Percentiles rank a stretch among this genome's conserved stretches.
phyloP scores from a whole-genome alignment of 495 filamentous ascomycete genomes.

The Penicillium chermesinum region DNA sequence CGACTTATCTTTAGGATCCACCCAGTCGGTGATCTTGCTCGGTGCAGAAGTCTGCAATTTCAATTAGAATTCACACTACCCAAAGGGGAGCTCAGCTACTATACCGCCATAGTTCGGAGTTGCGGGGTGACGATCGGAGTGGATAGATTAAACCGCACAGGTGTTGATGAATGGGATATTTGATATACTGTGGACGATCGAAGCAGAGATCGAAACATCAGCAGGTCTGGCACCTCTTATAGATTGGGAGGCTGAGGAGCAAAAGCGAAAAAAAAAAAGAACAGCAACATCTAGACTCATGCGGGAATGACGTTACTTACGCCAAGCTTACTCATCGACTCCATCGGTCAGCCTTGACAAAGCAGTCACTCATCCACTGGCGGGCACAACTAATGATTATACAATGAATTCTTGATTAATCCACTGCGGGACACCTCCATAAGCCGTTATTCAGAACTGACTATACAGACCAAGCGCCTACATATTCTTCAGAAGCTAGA shows the following conservation, averaged over 20 bases:
- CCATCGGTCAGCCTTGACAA: conserved; percentile 31
- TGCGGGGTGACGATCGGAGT: background rate
- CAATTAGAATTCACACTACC: background rate
- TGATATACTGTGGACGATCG: conserved; percentile 12
- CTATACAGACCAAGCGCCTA: background rate
- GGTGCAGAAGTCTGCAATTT: conserved; percentile 28
- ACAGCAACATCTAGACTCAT: background rate
- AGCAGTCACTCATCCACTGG: conserved; percentile 13
- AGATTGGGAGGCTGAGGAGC: no score
- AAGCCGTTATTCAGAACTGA: no score
- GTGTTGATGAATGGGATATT: background rate
- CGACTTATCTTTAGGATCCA: conserved; percentile 61
- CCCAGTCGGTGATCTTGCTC: conserved; percentile 74
- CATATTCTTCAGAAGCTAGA: background rate
- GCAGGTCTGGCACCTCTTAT: conserved; percentile 8
- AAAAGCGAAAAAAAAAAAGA: conserved; percentile 3
- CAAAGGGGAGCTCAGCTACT: background rate
- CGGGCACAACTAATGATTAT: conserved; percentile 4
- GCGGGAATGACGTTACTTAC: conserved; percentile 18
- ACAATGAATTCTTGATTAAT: no score
- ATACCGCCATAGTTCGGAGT: conserved; percentile 41
- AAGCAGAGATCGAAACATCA: conserved; percentile 29
- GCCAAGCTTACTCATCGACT: conserved; percentile 20
- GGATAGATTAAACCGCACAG: background rate
- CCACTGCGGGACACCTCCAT: no score